phyloP scores from a whole-genome alignment of 768 basidiomycete species.

The Sarcomyxa edulis region DNA sequence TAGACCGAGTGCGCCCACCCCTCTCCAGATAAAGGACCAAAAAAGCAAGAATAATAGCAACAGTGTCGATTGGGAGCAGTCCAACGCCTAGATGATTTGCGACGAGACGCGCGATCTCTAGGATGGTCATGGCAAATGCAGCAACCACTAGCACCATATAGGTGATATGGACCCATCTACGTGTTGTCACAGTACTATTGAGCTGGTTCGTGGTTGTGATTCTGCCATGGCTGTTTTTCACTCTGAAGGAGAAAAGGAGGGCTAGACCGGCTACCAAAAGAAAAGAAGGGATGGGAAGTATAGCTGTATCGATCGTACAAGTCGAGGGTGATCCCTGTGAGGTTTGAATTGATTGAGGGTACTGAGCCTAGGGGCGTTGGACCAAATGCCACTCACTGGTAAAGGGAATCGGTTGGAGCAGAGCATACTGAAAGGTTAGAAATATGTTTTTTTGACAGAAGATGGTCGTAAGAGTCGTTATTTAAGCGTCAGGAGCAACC shows the following conservation, averaged over 20 bases:
- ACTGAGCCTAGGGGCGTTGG: neutral
- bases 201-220: conserved; percentile 2
- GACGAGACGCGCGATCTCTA: conserved; percentile 21
- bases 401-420: conserved; percentile 13
- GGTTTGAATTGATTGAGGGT: neutral
- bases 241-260: conserved; percentile 2
- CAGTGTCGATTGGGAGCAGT: conserved; percentile 18
- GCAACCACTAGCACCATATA: conserved; percentile 19
- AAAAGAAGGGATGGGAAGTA: conserved; percentile 23
- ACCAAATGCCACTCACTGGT: conserved; percentile 14
- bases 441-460: too few relatives aligned
- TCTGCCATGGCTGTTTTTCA: neutral
- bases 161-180: conserved; percentile 17
- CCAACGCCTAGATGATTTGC: conserved; percentile 22
- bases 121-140: conserved; percentile 21
- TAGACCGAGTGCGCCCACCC: conserved; percentile 9
- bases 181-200: too few relatives aligned
- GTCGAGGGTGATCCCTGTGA: conserved; percentile 23
- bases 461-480: too few relatives aligned
- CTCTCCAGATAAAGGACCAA: conserved; percentile 14
- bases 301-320: conserved; percentile 21
- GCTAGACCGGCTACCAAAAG: conserved; percentile 11
- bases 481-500: too few relatives aligned
- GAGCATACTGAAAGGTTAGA: too few relatives aligned
- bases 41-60: conserved; percentile 14